Conservation (phyloP, 768 basidiomycete genomes). For the Suillus subluteus region DNA sequence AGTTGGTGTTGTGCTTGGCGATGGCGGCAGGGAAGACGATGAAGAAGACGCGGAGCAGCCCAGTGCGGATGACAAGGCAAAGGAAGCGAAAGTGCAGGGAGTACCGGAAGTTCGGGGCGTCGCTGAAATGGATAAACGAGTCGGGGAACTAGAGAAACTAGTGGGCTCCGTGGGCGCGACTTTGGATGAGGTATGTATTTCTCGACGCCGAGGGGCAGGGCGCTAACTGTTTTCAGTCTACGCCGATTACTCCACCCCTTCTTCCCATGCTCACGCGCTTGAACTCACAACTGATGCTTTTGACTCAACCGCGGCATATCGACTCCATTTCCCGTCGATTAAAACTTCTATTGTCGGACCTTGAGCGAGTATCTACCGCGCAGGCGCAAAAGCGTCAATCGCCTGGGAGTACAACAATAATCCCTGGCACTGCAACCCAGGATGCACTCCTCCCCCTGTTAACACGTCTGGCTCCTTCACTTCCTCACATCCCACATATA, state of each 20-base stretch:
- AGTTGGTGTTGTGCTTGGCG: slow-evolving; percentile 57
- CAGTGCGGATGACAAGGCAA: slow-evolving; percentile 16
- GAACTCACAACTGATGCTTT: slow-evolving; percentile 81
- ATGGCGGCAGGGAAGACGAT: slow-evolving; percentile 16
- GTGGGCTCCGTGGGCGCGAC: slow-evolving; percentile 82
- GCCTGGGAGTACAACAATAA: slow-evolving; percentile 12
- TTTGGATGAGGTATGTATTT: slow-evolving; percentile 75
- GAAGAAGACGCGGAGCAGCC: slow-evolving; percentile 10
- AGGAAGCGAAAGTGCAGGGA: slow-evolving; percentile 14
- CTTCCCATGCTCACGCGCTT: slow-evolving; percentile 80
- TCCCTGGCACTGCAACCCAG: slow-evolving; percentile 32
- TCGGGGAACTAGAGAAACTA: slow-evolving; percentile 81
- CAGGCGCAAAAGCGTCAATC: slow-evolving; percentile 30
- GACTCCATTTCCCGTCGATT: slow-evolving; percentile 94
- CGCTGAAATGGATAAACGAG: slow-evolving; percentile 79
- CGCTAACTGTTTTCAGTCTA: slow-evolving; percentile 44
- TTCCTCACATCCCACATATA: slow-evolving; percentile 88
- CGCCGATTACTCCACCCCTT: slow-evolving; percentile 79
- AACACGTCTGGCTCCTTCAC: slow-evolving; percentile 67
- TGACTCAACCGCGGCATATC: slow-evolving; percentile 94
- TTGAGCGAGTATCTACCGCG: slow-evolving; percentile 74
- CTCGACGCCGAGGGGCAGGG: not conserved
- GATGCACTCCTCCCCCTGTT: slow-evolving; percentile 74
- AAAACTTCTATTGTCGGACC: slow-evolving; percentile 89
- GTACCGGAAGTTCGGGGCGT: slow-evolving; percentile 52